These are phyloP conservation scores for Rubia peregrina DNA, from an alignment of 305 asterid genomes.

Conservation along the genomic window DNA sequence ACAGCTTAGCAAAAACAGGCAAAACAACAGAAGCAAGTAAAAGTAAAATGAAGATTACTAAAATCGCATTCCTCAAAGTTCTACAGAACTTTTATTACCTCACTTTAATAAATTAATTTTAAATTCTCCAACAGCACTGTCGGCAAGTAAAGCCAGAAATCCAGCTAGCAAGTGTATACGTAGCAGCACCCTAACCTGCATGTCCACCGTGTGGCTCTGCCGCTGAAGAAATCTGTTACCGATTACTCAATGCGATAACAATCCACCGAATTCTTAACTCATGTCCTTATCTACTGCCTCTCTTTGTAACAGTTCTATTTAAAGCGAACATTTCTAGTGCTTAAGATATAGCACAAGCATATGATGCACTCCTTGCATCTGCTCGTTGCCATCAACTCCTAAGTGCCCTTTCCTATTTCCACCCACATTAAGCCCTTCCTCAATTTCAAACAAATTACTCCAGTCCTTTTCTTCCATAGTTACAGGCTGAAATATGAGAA, in stretches of 20 bases:
- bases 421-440: slow-evolving; percentile 14
- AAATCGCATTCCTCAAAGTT: slow-evolving; percentile 15
- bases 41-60: slow-evolving; percentile 5
- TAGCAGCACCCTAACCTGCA: slow-evolving; percentile 52
- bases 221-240: slow-evolving; percentile 19
- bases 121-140: slow-evolving; percentile 37
- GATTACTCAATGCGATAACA: slow-evolving; percentile 29
- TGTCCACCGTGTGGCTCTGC: slow-evolving; percentile 54
- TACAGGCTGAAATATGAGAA: slow-evolving; percentile 44
- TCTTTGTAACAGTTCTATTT: slow-evolving; percentile 29
- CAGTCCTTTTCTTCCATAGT: slow-evolving; percentile 2
- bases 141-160: slow-evolving; percentile 48
- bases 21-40: not conserved
- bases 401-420: slow-evolving; percentile 17
- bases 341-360: slow-evolving; percentile 18
- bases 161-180: slow-evolving; percentile 49
- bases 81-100: slow-evolving; percentile 10
- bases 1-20: slow-evolving; percentile 1
- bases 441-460: not conserved
- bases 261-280: slow-evolving; percentile 30
- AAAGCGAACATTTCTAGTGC: slow-evolving; percentile 28
- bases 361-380: slow-evolving; percentile 24
- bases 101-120: slow-evolving; percentile 20
- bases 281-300: slow-evolving; percentile 33
- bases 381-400: slow-evolving; percentile 27